phyloP scores from a whole-genome alignment of 148 eudicot genomes.

The Silene latifolia region DNA sequence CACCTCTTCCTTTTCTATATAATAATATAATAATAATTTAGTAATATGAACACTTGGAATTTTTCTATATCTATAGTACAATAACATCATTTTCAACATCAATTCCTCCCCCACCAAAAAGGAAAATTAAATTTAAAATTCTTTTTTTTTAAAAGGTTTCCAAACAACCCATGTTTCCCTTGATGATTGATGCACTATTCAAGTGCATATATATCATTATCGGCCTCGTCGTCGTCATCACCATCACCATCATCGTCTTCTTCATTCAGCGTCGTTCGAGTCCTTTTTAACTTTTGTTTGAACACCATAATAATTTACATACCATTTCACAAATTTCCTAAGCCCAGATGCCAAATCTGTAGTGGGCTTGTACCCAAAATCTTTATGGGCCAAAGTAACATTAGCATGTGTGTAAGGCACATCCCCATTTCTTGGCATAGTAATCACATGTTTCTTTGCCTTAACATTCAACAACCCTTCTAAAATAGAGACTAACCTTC shows the following conservation, averaged over 20 bases:
- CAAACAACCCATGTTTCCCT: not conserved
- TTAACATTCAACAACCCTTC: conserved; percentile 56
- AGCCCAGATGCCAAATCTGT: conserved; percentile 77
- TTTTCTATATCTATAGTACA: conserved; percentile 38
- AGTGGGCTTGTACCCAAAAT: conserved; percentile 82
- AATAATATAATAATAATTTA: conserved; percentile 15
- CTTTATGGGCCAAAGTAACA: conserved; percentile 66
- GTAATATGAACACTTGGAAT: conserved; percentile 33
- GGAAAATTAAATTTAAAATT: not conserved
- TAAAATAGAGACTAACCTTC: conserved; percentile 56
- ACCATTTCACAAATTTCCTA: conserved; percentile 92
- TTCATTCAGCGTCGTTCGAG: conserved; percentile 17
- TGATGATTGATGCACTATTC: not conserved
- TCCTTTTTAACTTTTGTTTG: conserved; percentile 60
- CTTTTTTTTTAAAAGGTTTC: not conserved
- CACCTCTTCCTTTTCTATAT: conserved; percentile 1
- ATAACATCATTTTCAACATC: conserved; percentile 27
- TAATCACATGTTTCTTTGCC: conserved; percentile 73
- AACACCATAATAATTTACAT: conserved; percentile 75
- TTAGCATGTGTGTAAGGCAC: conserved; percentile 93
- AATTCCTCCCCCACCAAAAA: conserved; percentile 8
- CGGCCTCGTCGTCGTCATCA: not conserved
- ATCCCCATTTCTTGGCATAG: conserved; percentile 92
- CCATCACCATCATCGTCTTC: not conserved
- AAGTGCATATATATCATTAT: too few species aligned